Evolutionary conservation across 805 yeast species (phyloP).

Genomic region (Trichomonascus vanleenenianus): DNA sequence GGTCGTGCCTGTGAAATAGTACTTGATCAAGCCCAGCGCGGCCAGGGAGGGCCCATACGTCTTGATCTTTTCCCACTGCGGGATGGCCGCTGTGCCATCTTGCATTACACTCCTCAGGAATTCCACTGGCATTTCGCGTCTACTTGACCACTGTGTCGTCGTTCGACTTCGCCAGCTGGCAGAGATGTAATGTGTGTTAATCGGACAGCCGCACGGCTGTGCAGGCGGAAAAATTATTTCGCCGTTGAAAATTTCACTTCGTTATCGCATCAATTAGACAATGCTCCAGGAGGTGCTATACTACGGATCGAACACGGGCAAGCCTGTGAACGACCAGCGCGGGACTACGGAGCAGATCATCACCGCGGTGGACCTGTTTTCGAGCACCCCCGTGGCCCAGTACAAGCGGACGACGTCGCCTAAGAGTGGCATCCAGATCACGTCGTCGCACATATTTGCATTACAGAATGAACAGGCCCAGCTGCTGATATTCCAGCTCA

Average conservation of each 20-base stretch:
- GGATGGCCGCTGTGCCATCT: slow-evolving; percentile 71
- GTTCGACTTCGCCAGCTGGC: no score
- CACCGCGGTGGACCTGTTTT: slow-evolving; percentile 29
- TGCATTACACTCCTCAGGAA: slow-evolving; percentile 58
- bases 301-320: slow-evolving; percentile 10
- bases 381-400: slow-evolving; percentile 33
- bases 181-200: no score
- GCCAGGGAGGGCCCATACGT: slow-evolving; percentile 49
- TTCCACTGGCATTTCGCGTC: slow-evolving; percentile 70
- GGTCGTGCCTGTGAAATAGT: slow-evolving; percentile 67
- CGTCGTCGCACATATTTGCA: slow-evolving; percentile 50
- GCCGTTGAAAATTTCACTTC: neutral
- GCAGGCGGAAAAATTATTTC: neutral
- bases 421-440: slow-evolving; percentile 38
- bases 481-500: slow-evolving; percentile 62
- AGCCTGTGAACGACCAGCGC: neutral
- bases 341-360: slow-evolving; percentile 7
- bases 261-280: neutral
- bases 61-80: slow-evolving; percentile 60
- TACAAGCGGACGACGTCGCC: slow-evolving; percentile 47
- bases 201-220: neutral
- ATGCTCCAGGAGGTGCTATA: slow-evolving; percentile 31
- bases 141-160: neutral
- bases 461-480: slow-evolving; percentile 68
- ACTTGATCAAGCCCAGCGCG: slow-evolving; percentile 45